Base-by-base conservation (phyloP, 345 rosid species). In the Populus pruinosa region DNA sequence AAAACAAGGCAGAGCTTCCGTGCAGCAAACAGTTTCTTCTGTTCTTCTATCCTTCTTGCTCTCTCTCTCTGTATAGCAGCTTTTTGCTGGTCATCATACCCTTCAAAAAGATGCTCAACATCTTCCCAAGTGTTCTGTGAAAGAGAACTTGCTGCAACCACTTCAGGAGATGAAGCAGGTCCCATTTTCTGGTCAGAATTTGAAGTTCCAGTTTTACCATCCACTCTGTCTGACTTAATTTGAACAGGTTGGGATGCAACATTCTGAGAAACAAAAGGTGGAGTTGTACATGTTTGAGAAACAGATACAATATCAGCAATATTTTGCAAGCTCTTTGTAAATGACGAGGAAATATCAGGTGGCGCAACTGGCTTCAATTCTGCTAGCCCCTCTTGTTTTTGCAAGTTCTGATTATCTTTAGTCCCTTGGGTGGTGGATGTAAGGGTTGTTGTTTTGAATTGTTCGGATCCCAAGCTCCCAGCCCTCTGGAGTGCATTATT, bases 11-110 rank as follows among this genome's bases (percentile, higher is more conserved):
- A 91, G 75, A 96, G 97, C 89, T 93, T 96, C 77, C 70, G 84
- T 73, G 88, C 88, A 81, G 91, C 79, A 89, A 96, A 96, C 97
- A 96, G 89, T 85, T 96, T 96, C 76, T 88, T 94, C 84, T 96
- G 99, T 73, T 94, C 99, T 79, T 91, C 97, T 75, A 96, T 73
- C 91, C 99, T 91, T 83, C 98, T 85, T 53, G 92, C 81, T 82
- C 99, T 88, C 88, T 96, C 99, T 84, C 84, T 89, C 72, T 96
- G 99, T 78, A 96, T 92, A 75, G 97, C 98, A 55, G 93, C 97
- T 72, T 86, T 92, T 83, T 96, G 97, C 82, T 74, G 82, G 77
- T 93, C 95, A 89, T 94, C 96, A 73, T 89, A 96, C 71, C 92
- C 92, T 82, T 91, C 98, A 70, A 96, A 92, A 64, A 96, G 91